Evolutionary conservation across 768 basidiomycete species (phyloP).

Genomic region (Podaxis rugospora): DNA sequence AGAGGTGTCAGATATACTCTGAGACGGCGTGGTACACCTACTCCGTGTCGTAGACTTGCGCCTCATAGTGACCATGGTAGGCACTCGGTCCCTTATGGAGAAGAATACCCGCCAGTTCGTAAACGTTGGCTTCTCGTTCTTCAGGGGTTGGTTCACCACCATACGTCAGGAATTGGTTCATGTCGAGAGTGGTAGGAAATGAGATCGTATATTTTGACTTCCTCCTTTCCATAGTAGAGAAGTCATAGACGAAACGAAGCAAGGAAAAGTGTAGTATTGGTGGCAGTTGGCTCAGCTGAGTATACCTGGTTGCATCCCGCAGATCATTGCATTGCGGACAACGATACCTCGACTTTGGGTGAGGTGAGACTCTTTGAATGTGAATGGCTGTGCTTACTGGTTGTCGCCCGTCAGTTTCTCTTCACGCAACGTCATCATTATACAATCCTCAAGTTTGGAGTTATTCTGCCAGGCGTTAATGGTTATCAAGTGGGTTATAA

Average conservation of each 20-base stretch:
- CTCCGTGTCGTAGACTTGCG: conserved; percentile 73
- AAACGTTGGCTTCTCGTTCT: conserved; percentile 34
- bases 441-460: conserved; percentile 67
- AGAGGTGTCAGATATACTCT: neutral
- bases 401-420: conserved; percentile 84
- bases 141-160: conserved; percentile 13
- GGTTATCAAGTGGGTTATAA: neutral
- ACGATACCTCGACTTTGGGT: conserved; percentile 51
- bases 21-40: conserved; percentile 28
- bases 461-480: conserved; percentile 48
- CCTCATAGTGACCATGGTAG: conserved; percentile 87
- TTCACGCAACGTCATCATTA: conserved; percentile 58
- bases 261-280: conserved; percentile 90
- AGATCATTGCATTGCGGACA: conserved; percentile 72
- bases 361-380: neutral
- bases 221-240: conserved; percentile 72
- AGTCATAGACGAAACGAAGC: conserved; percentile 89
- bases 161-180: conserved; percentile 55
- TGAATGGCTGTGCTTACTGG: conserved; percentile 41
- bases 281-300: conserved; percentile 66
- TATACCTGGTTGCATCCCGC: conserved; percentile 77
- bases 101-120: conserved; percentile 82
- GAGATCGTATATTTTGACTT: conserved; percentile 80
- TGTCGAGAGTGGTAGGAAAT: conserved; percentile 74
- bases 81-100: conserved; percentile 91